These are phyloP conservation scores for Erodium texanum DNA, from an alignment of 441 rosid genomes.

Conservation along the genomic window DNA sequence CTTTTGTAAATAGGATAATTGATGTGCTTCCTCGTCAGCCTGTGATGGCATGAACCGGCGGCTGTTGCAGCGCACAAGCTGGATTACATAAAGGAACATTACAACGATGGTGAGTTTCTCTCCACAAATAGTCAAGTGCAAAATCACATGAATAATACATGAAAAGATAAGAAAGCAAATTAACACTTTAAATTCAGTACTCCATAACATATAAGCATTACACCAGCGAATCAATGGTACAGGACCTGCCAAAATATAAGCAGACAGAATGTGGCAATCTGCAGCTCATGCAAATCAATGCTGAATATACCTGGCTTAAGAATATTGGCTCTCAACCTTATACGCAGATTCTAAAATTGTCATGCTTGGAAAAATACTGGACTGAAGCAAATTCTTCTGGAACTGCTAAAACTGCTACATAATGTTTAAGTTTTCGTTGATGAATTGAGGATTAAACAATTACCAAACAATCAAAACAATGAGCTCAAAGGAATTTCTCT, in stretches of 20 bases:
- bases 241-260: background rate
- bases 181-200: background rate
- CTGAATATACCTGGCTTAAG: background rate
- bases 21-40: conserved; percentile 96
- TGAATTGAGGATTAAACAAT: background rate
- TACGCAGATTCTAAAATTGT: background rate
- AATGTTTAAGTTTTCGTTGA: background rate
- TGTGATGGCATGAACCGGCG: conserved; percentile 96
- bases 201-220: background rate
- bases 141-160: background rate
- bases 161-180: background rate
- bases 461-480: background rate
- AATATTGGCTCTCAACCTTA: background rate
- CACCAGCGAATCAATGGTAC: background rate
- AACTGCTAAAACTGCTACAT: background rate
- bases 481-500: background rate
- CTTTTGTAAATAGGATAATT: conserved; percentile 85
- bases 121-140: background rate
- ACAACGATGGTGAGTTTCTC: background rate
- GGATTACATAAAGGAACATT: conserved; percentile 16
- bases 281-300: conserved; percentile 2
- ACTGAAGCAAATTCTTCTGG: background rate
- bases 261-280: background rate
- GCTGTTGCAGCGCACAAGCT: conserved; percentile 99
- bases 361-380: background rate